Evolutionary conservation across 331 rosid species (phyloP).

Genomic region (Pyrus hybrid): DNA sequence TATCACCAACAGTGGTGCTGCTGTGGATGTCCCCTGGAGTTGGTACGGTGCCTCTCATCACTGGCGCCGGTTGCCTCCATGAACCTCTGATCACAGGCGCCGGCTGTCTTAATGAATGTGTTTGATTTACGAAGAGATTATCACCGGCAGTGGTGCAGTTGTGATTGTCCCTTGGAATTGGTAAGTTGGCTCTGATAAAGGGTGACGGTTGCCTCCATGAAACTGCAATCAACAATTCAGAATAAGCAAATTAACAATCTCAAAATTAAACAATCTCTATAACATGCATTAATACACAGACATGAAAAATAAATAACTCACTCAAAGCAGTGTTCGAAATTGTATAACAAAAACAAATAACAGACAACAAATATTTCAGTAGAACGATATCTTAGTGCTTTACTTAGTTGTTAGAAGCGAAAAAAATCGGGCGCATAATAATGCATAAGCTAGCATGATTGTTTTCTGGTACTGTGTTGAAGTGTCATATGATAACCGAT

Average conservation of each 20-base stretch:
- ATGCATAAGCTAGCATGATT: no score
- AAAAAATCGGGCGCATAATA: no score
- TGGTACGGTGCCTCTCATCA: conserved; percentile 64
- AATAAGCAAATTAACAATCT: conserved; percentile 14
- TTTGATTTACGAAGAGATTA: not conserved
- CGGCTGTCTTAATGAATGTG: no score
- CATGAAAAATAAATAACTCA: not conserved
- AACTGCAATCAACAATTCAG: conserved; percentile 29
- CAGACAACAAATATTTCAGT: not conserved
- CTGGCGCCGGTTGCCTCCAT: conserved; percentile 60
- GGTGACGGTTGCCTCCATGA: not conserved
- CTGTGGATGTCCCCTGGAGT: conserved; percentile 88
- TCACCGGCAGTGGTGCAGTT: conserved; percentile 74
- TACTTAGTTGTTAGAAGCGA: no score
- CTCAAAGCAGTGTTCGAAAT: not conserved
- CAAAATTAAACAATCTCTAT: not conserved
- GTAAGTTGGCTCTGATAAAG: conserved; percentile 32
- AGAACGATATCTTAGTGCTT: not conserved
- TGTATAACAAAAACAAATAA: not conserved
- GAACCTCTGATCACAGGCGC: not conserved
- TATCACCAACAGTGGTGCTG: conserved; percentile 72
- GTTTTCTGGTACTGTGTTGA: no score
- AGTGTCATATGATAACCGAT: not conserved
- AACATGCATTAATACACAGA: not conserved
- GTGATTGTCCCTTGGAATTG: conserved; percentile 90